These are phyloP conservation scores for Wickerhamiella australiensis DNA, from an alignment of 805 yeast species.

Conservation along the genomic window DNA sequence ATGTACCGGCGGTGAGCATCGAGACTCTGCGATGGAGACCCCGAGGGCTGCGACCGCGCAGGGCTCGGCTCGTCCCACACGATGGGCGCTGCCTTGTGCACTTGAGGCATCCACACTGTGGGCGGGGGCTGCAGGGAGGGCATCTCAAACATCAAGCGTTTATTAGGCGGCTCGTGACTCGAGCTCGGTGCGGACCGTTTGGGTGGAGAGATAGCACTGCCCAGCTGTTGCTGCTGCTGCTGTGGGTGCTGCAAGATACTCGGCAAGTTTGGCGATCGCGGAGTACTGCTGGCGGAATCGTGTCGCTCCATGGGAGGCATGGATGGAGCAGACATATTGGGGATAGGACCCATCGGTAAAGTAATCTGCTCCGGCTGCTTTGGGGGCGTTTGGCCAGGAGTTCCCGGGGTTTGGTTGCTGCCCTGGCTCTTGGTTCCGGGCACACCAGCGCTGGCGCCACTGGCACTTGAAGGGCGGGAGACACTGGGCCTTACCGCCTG, in stretches of 20 bases:
- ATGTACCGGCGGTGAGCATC: constrained; percentile 23
- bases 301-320: not conserved
- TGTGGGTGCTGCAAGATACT: not conserved
- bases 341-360: not conserved
- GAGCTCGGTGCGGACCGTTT: constrained; percentile 3
- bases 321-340: not conserved
- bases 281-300: not conserved
- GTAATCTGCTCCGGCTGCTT: not conserved
- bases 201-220: not conserved
- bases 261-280: not conserved
- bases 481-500: not conserved
- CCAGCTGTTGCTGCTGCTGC: not conserved
- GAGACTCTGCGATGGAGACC: constrained; percentile 20
- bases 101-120: constrained; percentile 13
- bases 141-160: constrained; percentile 10
- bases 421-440: not conserved
- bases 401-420: not conserved
- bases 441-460: too few species aligned
- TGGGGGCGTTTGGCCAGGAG: not conserved
- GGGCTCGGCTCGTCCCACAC: constrained; percentile 11
- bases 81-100: constrained; percentile 7
- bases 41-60: not conserved
- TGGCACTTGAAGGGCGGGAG: too few species aligned
- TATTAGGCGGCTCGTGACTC: not conserved
- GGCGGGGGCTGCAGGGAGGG: constrained; percentile 14